Evolutionary conservation across 1,284 basidiomycete genomes (phyloP), one percentile per base, ranked within the genome.

Genomic region (Puccinia hordei): DNA sequence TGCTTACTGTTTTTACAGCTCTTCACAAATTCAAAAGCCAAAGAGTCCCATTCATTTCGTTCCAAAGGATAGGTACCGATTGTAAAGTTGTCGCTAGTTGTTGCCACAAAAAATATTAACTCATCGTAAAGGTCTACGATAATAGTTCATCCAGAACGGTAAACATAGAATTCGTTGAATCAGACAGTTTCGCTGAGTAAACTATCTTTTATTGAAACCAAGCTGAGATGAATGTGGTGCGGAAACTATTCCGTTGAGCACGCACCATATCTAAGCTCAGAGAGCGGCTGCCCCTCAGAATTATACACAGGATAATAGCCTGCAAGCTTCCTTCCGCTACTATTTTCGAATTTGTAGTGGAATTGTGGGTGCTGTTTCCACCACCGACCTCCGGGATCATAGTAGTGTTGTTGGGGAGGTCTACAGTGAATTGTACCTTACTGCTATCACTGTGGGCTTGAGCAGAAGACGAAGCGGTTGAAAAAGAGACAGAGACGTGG

Each of bases 241-340:
- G 49, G 13, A 30, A 30, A 66, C 27, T 27, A 27, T 61, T 30
- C 10, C 1, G 24, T 44, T 15, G 49, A 51, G 9, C 27, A 68
- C 77, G 49, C 22, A 80, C 77, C 68, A 57, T 72, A 80, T 66
- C 69, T 72, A 38, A 80, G 38, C n/a, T 73, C 57, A 33, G 68
- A 80, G 22, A 63, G 19, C 12, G 77, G 38, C n/a, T 61, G 38
- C 30, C 55, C 35, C 0, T 71, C 69, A 41, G 68, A 35, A 19
- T 71, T 61, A 38, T 80, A 80, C 22, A 57, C 55, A n/a, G 77
- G 77, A n/a, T 80, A 80, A 57, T 80, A 80, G 0, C 51, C 68
- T 10, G 46, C 46, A 57, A 80, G 35, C 46, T 61, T 80, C 41
- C 38, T 38, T 19, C n/a, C 53, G 17, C 71, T 1, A 22, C 51